Percentiles rank a stretch among this genome's conserved stretches.
phyloP scores from a whole-genome alignment of 2,329 filamentous ascomycete genomes.

The Fusarium brachygibbosum region DNA sequence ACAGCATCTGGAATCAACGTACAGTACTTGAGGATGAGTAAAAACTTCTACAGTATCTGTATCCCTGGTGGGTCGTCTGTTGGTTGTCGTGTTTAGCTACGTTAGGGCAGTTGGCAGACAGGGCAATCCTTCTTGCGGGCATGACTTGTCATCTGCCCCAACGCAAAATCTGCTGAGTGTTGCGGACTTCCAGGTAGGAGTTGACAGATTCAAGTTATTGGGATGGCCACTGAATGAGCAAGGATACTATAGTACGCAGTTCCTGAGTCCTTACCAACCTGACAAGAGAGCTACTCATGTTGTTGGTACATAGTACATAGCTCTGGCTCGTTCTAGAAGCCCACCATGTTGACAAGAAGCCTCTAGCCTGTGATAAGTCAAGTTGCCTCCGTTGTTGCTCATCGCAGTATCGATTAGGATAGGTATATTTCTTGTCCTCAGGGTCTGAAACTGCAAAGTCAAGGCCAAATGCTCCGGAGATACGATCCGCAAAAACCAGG shows the following conservation, averaged over 20 bases:
- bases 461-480: neutral
- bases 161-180: neutral
- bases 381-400: constrained; percentile 20
- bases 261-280: neutral
- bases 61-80: constrained; percentile 38
- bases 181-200: neutral
- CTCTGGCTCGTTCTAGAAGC: constrained; percentile 27
- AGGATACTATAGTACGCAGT: neutral
- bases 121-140: constrained; percentile 30
- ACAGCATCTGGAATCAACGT: neutral
- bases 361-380: constrained; percentile 28
- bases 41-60: constrained; percentile 8
- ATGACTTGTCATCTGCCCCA: constrained; percentile 42
- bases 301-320: neutral
- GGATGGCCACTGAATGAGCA: neutral
- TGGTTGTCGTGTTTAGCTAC: constrained; percentile 32
- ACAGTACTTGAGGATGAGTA: constrained; percentile 6
- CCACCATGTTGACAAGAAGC: constrained; percentile 24
- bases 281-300: neutral
- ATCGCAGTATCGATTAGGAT: constrained; percentile 30
- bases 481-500: neutral
- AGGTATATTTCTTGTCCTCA: constrained; percentile 22
- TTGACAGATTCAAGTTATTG: neutral
- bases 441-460: constrained; percentile 3
- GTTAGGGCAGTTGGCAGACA: constrained; percentile 24